Conservation (phyloP, 371 early-diverging fungal genomes). For the Umbelopsis sp. region DNA sequence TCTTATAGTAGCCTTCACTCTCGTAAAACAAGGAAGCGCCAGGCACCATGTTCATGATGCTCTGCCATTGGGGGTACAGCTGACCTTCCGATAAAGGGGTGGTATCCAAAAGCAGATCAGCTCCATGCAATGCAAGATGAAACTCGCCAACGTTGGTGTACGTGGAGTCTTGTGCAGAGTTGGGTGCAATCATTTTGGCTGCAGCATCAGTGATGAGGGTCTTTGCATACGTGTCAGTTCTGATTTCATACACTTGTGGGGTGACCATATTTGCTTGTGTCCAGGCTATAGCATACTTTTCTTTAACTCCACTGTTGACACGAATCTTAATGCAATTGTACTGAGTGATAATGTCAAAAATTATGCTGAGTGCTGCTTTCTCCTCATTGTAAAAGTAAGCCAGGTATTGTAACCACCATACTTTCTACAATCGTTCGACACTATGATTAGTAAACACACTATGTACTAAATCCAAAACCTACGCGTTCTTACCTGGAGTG, state of each 20-base stretch:
- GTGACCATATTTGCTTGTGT: neutral
- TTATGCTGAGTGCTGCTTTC: neutral
- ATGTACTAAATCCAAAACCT: neutral
- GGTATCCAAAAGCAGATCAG: neutral
- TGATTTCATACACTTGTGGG: neutral
- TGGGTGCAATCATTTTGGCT: neutral
- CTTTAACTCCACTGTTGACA: neutral
- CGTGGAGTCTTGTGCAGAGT: neutral
- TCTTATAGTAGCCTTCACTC: neutral
- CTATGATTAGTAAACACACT: neutral
- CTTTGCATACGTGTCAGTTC: neutral
- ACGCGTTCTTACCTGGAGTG: neutral
- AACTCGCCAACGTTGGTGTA: neutral
- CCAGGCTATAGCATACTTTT: constrained; percentile 4
- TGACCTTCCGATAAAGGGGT: neutral
- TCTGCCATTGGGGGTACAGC: neutral
- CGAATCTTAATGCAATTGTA: neutral
- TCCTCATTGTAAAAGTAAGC: neutral
- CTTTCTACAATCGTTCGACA: neutral
- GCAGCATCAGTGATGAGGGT: constrained; percentile 1
- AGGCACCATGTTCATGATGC: neutral
- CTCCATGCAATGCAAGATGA: neutral
- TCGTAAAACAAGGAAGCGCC: neutral
- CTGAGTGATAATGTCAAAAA: neutral
- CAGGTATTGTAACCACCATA: neutral